These are phyloP conservation scores for Cymodocea nodosa DNA, from an alignment of 116 monocot genomes.

Conservation along the genomic window DNA sequence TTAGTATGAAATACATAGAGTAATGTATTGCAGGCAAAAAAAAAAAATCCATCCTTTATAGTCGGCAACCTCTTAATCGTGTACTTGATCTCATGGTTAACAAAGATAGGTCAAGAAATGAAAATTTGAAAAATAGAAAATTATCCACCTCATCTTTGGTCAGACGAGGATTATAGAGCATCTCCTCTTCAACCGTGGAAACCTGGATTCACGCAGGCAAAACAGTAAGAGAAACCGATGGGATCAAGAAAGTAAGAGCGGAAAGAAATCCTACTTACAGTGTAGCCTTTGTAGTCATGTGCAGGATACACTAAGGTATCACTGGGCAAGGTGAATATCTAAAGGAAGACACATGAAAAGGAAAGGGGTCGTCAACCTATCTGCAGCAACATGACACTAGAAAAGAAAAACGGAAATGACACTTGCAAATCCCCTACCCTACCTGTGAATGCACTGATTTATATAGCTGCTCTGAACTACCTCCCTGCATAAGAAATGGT, in stretches of 20 bases:
- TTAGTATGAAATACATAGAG: background rate
- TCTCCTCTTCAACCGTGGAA: conserved; percentile 82
- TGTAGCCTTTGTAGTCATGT: conserved; percentile 94
- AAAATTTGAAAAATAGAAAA: background rate
- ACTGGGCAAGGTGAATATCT: conserved; percentile 93
- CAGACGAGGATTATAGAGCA: conserved; percentile 62
- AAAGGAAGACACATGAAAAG: background rate
- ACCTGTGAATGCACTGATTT: conserved; percentile 88
- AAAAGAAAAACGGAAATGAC: background rate
- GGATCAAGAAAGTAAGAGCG: background rate
- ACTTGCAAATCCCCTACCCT: conserved; percentile 10
- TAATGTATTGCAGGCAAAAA: background rate
- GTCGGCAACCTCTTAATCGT: background rate
- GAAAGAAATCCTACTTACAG: conserved; percentile 32
- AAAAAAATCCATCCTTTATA: background rate
- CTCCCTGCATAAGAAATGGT: conserved; percentile 37
- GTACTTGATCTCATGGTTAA: background rate
- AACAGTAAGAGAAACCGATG: too few relatives aligned
- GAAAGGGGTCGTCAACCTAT: background rate
- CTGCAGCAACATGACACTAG: background rate
- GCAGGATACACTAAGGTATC: conserved; percentile 86
- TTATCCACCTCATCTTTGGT: conserved; percentile 66
- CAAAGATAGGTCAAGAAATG: background rate
- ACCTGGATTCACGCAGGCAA: conserved; percentile 31
- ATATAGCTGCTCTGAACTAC: conserved; percentile 66